Base-by-base conservation (phyloP, 2,329 filamentous ascomycete species). In the Colletotrichum siamense region DNA sequence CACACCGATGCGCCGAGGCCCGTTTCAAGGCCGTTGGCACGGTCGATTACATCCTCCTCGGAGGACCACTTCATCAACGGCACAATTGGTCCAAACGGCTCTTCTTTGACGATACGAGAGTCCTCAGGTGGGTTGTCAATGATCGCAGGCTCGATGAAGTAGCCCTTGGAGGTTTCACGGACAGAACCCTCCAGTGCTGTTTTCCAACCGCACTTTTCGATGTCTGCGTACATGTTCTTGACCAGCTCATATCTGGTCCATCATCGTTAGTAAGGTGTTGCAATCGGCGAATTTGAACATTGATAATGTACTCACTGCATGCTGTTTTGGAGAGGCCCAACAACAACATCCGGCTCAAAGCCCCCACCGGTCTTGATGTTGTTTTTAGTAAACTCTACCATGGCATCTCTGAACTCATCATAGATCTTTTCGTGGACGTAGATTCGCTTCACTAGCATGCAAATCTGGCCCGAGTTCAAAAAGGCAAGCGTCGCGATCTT, bases 381-480 rank as follows among this genome's bases (percentile, higher is more conserved):
- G 8, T 80, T 80, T 71, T 88, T 85, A 5, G 88, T 87, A 61
- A 87, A 86, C 68, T 85, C 86, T 75, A 87, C 89, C 85, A 89
- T 85, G 34, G 84, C 86, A 70, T 85, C 80, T 10, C 86, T 80
- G 80, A 91, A 91, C 83, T 86, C 80, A 22, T 91, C 88, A 80
- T 92, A 92, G 68, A 93, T 89, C 7, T 84, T 86, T 79, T 91
- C 89, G 79, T 93, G 91, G 5, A 93, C 88, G 79, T 91, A 93
- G 36, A 93, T 83, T 1, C 91, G 86, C 83, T 90, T 91, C 74
- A 91, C 85, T 9, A 77, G 71, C 78, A 83, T 80, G 78, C 82
- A 83, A 36, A 83, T 80, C 71, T 83, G 82, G 6, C 91, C 91
- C 3, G 87, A 87, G 84, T 92, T 91, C 68, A 91, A 83, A 82